Conservation (phyloP, 768 basidiomycete species). For the Boletus patriciae region DNA sequence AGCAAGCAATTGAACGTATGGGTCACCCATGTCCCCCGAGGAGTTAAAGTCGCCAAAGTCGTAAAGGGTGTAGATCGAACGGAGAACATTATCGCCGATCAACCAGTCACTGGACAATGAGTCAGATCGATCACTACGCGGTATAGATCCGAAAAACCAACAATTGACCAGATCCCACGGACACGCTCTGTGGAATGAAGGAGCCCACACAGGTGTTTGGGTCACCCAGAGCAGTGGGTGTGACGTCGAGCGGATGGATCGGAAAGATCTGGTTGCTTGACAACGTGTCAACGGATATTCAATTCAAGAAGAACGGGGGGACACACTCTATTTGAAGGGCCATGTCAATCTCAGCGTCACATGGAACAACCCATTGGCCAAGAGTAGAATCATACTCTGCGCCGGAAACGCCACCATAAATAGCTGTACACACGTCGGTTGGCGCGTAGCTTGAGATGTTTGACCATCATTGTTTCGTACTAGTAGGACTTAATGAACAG, state of each 20-base stretch:
- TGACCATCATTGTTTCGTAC: slow-evolving; percentile 3
- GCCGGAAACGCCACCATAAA: slow-evolving; percentile 66
- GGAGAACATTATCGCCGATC: slow-evolving; percentile 79
- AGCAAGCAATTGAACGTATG: slow-evolving; percentile 74
- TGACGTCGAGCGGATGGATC: slow-evolving; percentile 77
- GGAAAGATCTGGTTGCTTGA: slow-evolving; percentile 71
- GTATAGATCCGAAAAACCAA: slow-evolving; percentile 35
- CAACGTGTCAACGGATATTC: slow-evolving; percentile 15
- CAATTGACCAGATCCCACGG: slow-evolving; percentile 67
- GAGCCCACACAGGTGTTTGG: slow-evolving; percentile 64
- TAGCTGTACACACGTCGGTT: slow-evolving; percentile 58
- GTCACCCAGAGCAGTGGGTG: slow-evolving; percentile 47
- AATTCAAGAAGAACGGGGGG: slow-evolving; percentile 1
- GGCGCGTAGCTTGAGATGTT: slow-evolving; percentile 61
- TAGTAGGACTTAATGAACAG: slow-evolving; percentile 1
- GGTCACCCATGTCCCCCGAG: slow-evolving; percentile 65
- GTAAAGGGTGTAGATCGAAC: slow-evolving; percentile 79
- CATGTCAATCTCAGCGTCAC: slow-evolving; percentile 70
- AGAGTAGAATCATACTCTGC: slow-evolving; percentile 52
- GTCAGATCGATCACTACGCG: slow-evolving; percentile 4
- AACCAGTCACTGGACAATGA: slow-evolving; percentile 66
- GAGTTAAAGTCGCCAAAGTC: slow-evolving; percentile 80
- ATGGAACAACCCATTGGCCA: slow-evolving; percentile 74
- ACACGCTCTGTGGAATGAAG: slow-evolving; percentile 63
- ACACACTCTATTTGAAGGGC: slow-evolving; percentile 76